phyloP scores from a whole-genome alignment of 768 basidiomycete genomes.

The Trametes cubensis region DNA sequence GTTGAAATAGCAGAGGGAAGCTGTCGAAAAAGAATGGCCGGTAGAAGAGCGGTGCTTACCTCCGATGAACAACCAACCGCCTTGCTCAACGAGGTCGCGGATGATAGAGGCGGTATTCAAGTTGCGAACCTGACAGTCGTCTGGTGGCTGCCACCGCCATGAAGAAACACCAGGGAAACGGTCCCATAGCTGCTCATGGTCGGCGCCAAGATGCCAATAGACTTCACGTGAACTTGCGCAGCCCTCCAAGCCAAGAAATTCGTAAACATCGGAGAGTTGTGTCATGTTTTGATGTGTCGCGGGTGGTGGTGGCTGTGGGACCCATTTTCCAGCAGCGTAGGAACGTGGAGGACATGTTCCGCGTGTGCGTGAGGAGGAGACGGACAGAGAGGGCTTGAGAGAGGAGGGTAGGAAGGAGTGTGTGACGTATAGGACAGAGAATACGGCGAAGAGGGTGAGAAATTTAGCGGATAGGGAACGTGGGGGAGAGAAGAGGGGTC shows the following conservation, averaged over 20 bases:
- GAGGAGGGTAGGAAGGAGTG: slow-evolving; percentile 15
- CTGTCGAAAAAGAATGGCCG: too few relatives aligned
- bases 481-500: slow-evolving; percentile 16
- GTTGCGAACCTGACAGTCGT: slow-evolving; percentile 45
- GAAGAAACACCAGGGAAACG: slow-evolving; percentile 56
- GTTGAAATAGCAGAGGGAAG: too few relatives aligned
- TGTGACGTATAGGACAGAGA: slow-evolving; percentile 12
- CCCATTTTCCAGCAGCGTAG: slow-evolving; percentile 46
- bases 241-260: slow-evolving; percentile 59
- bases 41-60: slow-evolving; percentile 41
- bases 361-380: slow-evolving; percentile 4
- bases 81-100: slow-evolving; percentile 62
- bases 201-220: slow-evolving; percentile 63
- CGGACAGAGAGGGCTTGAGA: slow-evolving; percentile 12
- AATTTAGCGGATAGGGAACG: slow-evolving; percentile 20
- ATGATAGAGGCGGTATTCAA: slow-evolving; percentile 50
- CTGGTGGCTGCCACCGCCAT: slow-evolving; percentile 56
- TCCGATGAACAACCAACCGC: slow-evolving; percentile 70
- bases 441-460: slow-evolving; percentile 14
- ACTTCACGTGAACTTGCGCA: slow-evolving; percentile 67
- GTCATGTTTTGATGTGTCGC: slow-evolving; percentile 22
- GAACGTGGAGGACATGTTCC: slow-evolving; percentile 39
- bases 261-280: slow-evolving; percentile 45
- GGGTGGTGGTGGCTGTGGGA: slow-evolving; percentile 38
- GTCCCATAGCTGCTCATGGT: slow-evolving; percentile 49